Conservation (phyloP, 805 yeast species). For the Ascoidea rubescens region DNA sequence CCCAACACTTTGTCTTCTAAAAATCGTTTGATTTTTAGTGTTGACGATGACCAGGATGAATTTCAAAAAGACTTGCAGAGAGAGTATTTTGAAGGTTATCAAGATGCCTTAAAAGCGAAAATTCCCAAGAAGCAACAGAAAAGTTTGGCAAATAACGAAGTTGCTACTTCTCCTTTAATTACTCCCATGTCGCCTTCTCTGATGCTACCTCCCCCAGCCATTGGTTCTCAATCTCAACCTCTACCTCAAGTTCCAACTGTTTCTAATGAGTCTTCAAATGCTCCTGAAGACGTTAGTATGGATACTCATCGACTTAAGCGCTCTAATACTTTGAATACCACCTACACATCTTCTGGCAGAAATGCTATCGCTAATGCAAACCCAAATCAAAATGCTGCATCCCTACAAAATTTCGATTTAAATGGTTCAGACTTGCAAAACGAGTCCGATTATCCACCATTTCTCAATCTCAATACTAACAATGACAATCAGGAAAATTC, state of each 20-base stretch:
- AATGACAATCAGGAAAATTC: slow-evolving; percentile 14
- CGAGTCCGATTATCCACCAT: slow-evolving; percentile 1
- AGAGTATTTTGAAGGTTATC: slow-evolving; percentile 58
- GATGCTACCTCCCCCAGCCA: slow-evolving; percentile 2
- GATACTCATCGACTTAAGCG: not conserved
- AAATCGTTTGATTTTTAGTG: slow-evolving; percentile 39
- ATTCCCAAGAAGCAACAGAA: slow-evolving; percentile 21
- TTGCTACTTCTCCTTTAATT: slow-evolving; percentile 1
- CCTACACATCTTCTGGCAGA: not conserved
- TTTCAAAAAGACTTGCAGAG: slow-evolving; percentile 43
- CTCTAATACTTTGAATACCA: not conserved
- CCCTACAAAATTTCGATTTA: not conserved
- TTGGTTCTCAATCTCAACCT: not conserved
- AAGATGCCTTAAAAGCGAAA: slow-evolving; percentile 47
- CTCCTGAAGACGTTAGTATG: not conserved
- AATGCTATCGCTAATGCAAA: not conserved
- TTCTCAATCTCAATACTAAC: slow-evolving; percentile 2
- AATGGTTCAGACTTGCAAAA: not conserved
- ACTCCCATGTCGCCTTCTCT: slow-evolving; percentile 4
- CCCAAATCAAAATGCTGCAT: not conserved
- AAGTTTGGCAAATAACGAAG: slow-evolving; percentile 3
- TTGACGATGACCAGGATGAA: slow-evolving; percentile 73
- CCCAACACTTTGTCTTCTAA: not conserved
- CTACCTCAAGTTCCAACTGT: not conserved
- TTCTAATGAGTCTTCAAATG: not conserved